These are phyloP conservation scores for Cladorrhinum sp. DNA, from an alignment of 2,329 filamentous ascomycete genomes.

Conservation along the genomic window DNA sequence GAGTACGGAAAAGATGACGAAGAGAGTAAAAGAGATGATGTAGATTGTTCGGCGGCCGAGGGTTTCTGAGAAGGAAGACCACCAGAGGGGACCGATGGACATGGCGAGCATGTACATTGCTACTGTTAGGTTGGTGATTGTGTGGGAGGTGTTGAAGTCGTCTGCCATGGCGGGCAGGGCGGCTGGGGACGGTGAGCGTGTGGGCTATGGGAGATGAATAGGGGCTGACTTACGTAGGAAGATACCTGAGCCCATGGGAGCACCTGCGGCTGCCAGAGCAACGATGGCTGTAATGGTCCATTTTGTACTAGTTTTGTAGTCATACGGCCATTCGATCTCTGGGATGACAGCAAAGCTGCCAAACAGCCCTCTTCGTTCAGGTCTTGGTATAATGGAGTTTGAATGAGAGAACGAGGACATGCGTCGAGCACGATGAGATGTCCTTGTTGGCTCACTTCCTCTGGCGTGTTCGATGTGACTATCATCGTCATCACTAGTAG, in stretches of 20 bases:
- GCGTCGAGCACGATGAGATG: neutral
- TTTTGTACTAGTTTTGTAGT: slow-evolving; percentile 72
- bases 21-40: slow-evolving; percentile 68
- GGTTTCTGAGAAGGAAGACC: slow-evolving; percentile 75
- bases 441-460: neutral
- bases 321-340: slow-evolving; percentile 72
- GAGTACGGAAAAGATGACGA: slow-evolving; percentile 66
- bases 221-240: slow-evolving; percentile 64
- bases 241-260: slow-evolving; percentile 80
- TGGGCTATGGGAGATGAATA: neutral
- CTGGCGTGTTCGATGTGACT: slow-evolving; percentile 2
- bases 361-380: slow-evolving; percentile 66
- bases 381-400: slow-evolving; percentile 41
- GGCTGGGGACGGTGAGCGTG: slow-evolving; percentile 44
- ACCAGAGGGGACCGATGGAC: slow-evolving; percentile 84
- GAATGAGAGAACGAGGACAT: slow-evolving; percentile 40
- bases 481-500: slow-evolving; percentile 1
- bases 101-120: slow-evolving; percentile 80
- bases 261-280: slow-evolving; percentile 70
- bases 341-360: slow-evolving; percentile 68
- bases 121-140: slow-evolving; percentile 71
- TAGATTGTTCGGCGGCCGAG: slow-evolving; percentile 76
- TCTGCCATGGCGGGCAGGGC: slow-evolving; percentile 61
- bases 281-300: slow-evolving; percentile 81
- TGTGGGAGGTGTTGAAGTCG: slow-evolving; percentile 60